These are phyloP conservation scores for Isabelozyma heimii DNA, from an alignment of 805 yeast genomes.

Conservation along the genomic window DNA sequence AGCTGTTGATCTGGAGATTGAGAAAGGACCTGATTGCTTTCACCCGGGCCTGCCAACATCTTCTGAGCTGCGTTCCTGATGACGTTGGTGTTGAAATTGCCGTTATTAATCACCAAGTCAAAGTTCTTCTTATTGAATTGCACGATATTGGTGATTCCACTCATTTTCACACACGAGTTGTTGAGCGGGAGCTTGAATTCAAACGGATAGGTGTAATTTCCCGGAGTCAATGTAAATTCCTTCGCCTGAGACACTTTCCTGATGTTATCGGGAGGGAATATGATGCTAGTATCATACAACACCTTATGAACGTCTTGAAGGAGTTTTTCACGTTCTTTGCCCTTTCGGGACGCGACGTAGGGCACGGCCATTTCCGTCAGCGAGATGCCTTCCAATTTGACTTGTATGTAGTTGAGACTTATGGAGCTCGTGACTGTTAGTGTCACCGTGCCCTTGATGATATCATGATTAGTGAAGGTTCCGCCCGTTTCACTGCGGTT, in stretches of 20 bases:
- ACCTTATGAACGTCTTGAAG: slow-evolving; percentile 43
- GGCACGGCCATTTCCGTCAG: slow-evolving; percentile 34
- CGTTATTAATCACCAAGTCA: slow-evolving; percentile 30
- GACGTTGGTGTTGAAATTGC: slow-evolving; percentile 20
- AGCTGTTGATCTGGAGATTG: slow-evolving; percentile 1
- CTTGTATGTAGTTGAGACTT: slow-evolving; percentile 46
- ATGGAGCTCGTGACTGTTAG: slow-evolving; percentile 40
- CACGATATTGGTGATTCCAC: slow-evolving; percentile 32
- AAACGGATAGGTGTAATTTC: slow-evolving; percentile 50
- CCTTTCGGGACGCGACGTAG: slow-evolving; percentile 1
- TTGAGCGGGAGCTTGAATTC: slow-evolving; percentile 42
- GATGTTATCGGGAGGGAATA: slow-evolving; percentile 53
- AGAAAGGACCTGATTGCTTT: neutral
- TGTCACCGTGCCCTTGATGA: slow-evolving; percentile 38
- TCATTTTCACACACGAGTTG: slow-evolving; percentile 37
- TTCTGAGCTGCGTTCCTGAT: slow-evolving; percentile 17
- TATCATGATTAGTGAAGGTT: slow-evolving; percentile 47
- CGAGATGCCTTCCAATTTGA: slow-evolving; percentile 51
- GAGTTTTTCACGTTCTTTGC: slow-evolving; percentile 12
- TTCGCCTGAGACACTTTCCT: slow-evolving; percentile 40
- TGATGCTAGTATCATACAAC: slow-evolving; percentile 46
- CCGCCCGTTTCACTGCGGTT: slow-evolving; percentile 34
- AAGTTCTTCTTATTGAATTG: slow-evolving; percentile 26
- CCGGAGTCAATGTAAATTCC: slow-evolving; percentile 49
- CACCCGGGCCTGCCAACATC: neutral